phyloP scores from a whole-genome alignment of 2,329 filamentous ascomycete species.

The Berkeleyomyces rouxiae region DNA sequence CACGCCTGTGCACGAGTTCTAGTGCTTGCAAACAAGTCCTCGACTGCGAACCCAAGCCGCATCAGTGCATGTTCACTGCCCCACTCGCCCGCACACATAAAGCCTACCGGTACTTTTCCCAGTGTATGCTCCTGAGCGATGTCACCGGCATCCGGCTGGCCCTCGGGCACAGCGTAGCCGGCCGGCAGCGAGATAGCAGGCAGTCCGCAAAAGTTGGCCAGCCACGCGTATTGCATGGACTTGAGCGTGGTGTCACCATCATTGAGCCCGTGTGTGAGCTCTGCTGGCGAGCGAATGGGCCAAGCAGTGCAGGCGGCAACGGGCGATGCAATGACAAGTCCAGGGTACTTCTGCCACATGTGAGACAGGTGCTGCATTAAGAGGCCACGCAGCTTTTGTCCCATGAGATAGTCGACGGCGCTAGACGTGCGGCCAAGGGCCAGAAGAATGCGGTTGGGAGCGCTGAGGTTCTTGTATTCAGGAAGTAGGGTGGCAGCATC shows the following conservation, averaged over 20 bases:
- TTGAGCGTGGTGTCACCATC: conserved; percentile 30
- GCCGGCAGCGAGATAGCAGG: conserved; percentile 30
- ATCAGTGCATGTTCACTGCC: conserved; percentile 32
- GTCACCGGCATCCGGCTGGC: conserved; percentile 18
- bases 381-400: conserved; percentile 51
- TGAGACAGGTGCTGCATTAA: conserved; percentile 55
- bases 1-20: conserved; percentile 24
- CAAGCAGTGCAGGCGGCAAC: conserved; percentile 38
- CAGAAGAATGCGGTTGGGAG: conserved; percentile 50
- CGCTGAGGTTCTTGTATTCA: conserved; percentile 33
- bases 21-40: conserved; percentile 24
- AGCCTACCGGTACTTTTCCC: conserved; percentile 32
- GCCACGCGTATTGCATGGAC: conserved; percentile 34
- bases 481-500: conserved; percentile 36
- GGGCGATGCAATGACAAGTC: conserved; percentile 54
- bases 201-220: conserved; percentile 34
- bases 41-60: conserved; percentile 31
- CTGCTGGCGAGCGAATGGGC: conserved; percentile 23
- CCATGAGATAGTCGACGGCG: conserved; percentile 48
- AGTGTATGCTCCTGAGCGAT: conserved; percentile 18
- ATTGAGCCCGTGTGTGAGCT: conserved; percentile 26
- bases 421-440: conserved; percentile 45
- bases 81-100: conserved; percentile 42
- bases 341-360: conserved; percentile 48
- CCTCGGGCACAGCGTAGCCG: conserved; percentile 27